Evolutionary conservation across 352 stramenopile genomes (phyloP), one percentile per base, ranked within the genome.

Genomic region (Globisporangium irregulare): DNA sequence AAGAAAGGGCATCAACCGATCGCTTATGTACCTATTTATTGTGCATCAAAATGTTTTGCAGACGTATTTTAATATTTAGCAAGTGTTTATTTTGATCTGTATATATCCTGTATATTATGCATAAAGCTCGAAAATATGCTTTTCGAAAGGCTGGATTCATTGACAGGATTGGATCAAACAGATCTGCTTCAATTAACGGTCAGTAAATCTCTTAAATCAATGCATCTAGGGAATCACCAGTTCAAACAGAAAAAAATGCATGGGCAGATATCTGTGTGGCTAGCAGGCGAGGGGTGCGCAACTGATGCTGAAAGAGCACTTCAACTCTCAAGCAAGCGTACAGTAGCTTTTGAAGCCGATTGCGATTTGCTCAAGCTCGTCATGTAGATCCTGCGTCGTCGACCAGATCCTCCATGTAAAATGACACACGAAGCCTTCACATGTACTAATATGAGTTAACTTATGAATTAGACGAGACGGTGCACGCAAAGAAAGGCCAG

Each of bases 161-260:
- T 51, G 43, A 24, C 43, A 51, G 15, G 43, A 51, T 51, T 24
- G 18, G 18, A 24, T 51, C 6, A 51, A 50, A 50, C 41, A 15
- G 41, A 50, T 50, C 41, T 50, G 41, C 15, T 50, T 50, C 41
- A 50, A 50, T 50, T 50, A 50, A 50, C 41, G 41, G 41, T 50
- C 41, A 50, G 12, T 4, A 18, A 50, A 22, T 22, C 5, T 7
- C 15, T 50, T n/a, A n/a, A 50, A 20, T 50, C 15, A 50, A 15
- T 50, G 15, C 15, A n/a, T 50, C 22, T 0, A 9, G 41, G 41
- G 1, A 38, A 38, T 38, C 38, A 46, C 4, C 38, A 46, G 14
- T 46, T 18, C 4, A 7, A 46, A 20, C 38, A 46, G 12, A 46
- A 32, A 46, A 46, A 46, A 46, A 20, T 18, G 18, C 38, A 46